Conservation (phyloP, 129 eudicot genomes). For the Apium graveolens region DNA sequence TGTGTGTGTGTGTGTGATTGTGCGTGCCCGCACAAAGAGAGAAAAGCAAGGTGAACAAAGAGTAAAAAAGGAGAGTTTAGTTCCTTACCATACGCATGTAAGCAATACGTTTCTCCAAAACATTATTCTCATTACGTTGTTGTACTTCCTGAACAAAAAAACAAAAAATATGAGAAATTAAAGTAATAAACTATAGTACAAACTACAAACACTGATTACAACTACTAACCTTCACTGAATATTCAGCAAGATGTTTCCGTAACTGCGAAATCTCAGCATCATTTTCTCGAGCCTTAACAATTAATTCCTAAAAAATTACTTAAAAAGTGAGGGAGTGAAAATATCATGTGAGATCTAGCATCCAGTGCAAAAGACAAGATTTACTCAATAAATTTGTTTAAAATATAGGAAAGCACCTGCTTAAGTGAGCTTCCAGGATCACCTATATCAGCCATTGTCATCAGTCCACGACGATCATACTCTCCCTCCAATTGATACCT, state of each 20-base stretch:
- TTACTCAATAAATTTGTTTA: not conserved
- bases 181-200: slow-evolving; percentile 4
- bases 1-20: not conserved
- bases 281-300: slow-evolving; percentile 51
- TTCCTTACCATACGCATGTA: slow-evolving; percentile 83
- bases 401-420: slow-evolving; percentile 38
- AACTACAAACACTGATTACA: slow-evolving; percentile 5
- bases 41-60: not conserved
- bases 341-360: not conserved
- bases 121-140: slow-evolving; percentile 70
- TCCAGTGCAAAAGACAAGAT: slow-evolving; percentile 2
- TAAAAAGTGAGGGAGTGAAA: not conserved
- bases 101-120: slow-evolving; percentile 88
- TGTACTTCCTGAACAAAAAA: slow-evolving; percentile 64
- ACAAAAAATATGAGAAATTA: not conserved
- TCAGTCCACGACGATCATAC: slow-evolving; percentile 36
- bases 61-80: not conserved
- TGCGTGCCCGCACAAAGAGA: not conserved
- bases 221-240: slow-evolving; percentile 55
- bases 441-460: slow-evolving; percentile 45
- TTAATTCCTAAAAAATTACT: slow-evolving; percentile 35
- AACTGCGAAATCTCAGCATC: slow-evolving; percentile 69
- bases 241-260: slow-evolving; percentile 70
- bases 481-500: slow-evolving; percentile 52
- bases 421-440: slow-evolving; percentile 36